Evolutionary conservation across 805 yeast genomes (phyloP).

Genomic region (Scheffersomyces lignosus): DNA sequence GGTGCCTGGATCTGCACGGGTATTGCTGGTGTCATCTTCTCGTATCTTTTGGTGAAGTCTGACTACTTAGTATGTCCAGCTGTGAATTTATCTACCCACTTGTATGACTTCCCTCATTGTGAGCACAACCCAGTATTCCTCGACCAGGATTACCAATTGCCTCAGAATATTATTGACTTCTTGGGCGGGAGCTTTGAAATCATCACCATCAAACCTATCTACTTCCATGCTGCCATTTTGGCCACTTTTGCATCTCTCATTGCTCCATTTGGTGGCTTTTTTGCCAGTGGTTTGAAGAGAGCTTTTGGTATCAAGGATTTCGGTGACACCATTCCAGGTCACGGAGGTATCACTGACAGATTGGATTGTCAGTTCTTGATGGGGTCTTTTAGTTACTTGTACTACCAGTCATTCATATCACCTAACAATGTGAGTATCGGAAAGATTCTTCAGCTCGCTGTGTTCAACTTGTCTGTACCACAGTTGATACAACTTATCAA

Average conservation of each 20-base stretch:
- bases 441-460: slow-evolving; percentile 69
- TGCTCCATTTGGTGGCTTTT: slow-evolving; percentile 98
- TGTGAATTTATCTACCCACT: slow-evolving; percentile 57
- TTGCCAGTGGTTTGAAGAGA: slow-evolving; percentile 96
- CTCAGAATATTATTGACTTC: slow-evolving; percentile 59
- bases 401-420: slow-evolving; percentile 89
- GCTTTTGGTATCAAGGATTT: slow-evolving; percentile 96
- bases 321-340: slow-evolving; percentile 98
- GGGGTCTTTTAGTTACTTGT: slow-evolving; percentile 93
- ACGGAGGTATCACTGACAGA: slow-evolving; percentile 97
- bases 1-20: slow-evolving; percentile 98
- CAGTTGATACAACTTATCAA: slow-evolving; percentile 65
- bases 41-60: slow-evolving; percentile 62
- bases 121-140: slow-evolving; percentile 87
- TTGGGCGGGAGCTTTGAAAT: slow-evolving; percentile 39
- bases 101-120: slow-evolving; percentile 66
- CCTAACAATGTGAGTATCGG: slow-evolving; percentile 71
- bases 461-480: slow-evolving; percentile 63
- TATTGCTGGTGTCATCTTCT: slow-evolving; percentile 63
- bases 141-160: slow-evolving; percentile 75
- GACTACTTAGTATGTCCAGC: slow-evolving; percentile 90
- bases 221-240: slow-evolving; percentile 80
- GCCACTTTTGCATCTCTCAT: slow-evolving; percentile 95
- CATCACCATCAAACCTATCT: slow-evolving; percentile 77
- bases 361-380: slow-evolving; percentile 96